Conservation (phyloP, 108 stramenopile genomes). For the Skeletonema tropicum region DNA sequence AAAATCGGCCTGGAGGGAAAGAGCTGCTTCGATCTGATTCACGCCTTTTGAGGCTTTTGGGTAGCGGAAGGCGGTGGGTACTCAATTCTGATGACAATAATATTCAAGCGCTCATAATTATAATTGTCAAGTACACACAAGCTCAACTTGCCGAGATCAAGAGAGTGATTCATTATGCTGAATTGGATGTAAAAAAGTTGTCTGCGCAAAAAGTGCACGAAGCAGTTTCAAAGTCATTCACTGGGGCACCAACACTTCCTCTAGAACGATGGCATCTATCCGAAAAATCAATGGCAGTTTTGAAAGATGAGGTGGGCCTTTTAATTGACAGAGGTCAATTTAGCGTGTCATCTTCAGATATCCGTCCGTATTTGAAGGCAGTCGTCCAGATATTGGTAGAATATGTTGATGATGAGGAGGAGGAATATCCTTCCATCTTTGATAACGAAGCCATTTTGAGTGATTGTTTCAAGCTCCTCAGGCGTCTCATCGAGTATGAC, state of each 20-base stretch:
- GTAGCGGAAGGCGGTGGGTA: not conserved
- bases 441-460: not conserved
- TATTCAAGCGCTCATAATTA: not conserved
- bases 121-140: conserved; percentile 3
- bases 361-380: not conserved
- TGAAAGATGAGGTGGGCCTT: not conserved
- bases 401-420: not conserved
- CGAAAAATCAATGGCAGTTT: not conserved
- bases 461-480: conserved; percentile 8
- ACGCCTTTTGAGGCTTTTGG: conserved; percentile 8
- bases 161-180: not conserved
- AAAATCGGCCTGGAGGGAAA: conserved; percentile 4
- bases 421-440: too few relatives aligned
- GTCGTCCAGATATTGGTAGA: not conserved
- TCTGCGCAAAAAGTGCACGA: not conserved
- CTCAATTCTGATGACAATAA: not conserved
- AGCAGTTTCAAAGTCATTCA: not conserved
- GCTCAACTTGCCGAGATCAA: not conserved
- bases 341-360: not conserved
- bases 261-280: not conserved
- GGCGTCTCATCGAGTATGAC: not conserved
- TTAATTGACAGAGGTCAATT: not conserved
- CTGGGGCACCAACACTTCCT: not conserved
- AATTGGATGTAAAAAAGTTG: not conserved
- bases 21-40: not conserved